Conservation (phyloP, 2,329 filamentous ascomycete species). For the Rasamsonia emersonii region DNA sequence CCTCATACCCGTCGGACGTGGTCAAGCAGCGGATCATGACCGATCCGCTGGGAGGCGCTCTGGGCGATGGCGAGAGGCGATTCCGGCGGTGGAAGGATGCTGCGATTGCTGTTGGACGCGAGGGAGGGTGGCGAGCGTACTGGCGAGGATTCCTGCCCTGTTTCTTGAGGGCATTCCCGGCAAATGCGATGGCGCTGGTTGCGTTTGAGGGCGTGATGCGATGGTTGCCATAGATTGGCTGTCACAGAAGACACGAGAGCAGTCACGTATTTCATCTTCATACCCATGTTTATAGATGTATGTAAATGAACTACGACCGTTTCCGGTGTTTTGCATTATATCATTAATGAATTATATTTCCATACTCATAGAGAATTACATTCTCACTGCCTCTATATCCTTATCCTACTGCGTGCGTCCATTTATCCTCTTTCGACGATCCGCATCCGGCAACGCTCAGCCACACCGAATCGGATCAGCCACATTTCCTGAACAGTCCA, state of each 20-base stretch:
- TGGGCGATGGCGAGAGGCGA: conserved; percentile 57
- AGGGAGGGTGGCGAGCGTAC: conserved; percentile 70
- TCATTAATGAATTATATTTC: not conserved
- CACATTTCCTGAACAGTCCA: too few relatives aligned
- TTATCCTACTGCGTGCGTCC: too few relatives aligned
- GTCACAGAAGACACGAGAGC: not conserved
- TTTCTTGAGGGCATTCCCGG: conserved; percentile 87
- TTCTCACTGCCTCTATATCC: too few relatives aligned
- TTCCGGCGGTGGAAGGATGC: conserved; percentile 76
- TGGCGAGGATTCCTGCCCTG: conserved; percentile 93
- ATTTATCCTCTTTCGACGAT: too few relatives aligned
- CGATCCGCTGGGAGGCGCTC: conserved; percentile 66
- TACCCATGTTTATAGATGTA: conserved; percentile 3
- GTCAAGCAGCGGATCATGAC: conserved; percentile 98
- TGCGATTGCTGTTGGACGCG: conserved; percentile 64
- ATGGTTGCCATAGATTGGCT: conserved; percentile 27
- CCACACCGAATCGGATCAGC: too few relatives aligned
- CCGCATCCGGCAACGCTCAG: too few relatives aligned
- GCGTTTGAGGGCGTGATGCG: conserved; percentile 92
- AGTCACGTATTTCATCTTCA: not conserved
- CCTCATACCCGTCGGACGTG: conserved; percentile 83
- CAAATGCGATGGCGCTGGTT: conserved; percentile 87
- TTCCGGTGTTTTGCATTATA: not conserved
- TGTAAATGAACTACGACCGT: too few relatives aligned
- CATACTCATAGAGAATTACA: not conserved